Percentiles rank a stretch among this genome's conserved stretches.
Conservation (phyloP, 208 protist species). For the Leishmania mexicana region DNA sequence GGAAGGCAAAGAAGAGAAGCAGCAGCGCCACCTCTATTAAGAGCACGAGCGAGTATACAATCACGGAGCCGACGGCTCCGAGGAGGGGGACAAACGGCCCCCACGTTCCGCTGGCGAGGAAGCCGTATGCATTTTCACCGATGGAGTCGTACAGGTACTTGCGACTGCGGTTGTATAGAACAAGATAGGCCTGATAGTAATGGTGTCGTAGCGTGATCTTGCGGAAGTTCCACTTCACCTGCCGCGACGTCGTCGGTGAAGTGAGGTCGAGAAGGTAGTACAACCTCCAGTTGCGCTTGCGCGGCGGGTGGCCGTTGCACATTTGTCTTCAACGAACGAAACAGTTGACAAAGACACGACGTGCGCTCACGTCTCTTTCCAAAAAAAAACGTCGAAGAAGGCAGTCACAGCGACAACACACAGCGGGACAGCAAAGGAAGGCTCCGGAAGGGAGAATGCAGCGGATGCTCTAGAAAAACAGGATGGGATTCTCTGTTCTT, state of each 20-base stretch:
- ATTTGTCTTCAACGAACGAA: constrained; percentile 3
- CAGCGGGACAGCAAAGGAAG: not conserved
- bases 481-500: not conserved
- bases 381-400: not conserved
- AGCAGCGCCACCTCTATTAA: constrained; percentile 57
- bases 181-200: constrained; percentile 87
- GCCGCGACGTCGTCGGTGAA: constrained; percentile 64
- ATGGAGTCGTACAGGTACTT: constrained; percentile 84
- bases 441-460: not conserved
- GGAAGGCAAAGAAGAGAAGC: constrained; percentile 72
- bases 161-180: constrained; percentile 74
- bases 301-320: constrained; percentile 38
- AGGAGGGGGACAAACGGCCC: constrained; percentile 73
- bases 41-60: constrained; percentile 69
- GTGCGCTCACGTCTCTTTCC: not conserved
- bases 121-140: constrained; percentile 83
- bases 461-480: not conserved
- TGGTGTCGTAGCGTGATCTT: constrained; percentile 89
- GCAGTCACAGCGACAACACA: not conserved
- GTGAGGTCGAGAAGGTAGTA: constrained; percentile 86
- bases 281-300: constrained; percentile 76
- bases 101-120: constrained; percentile 86
- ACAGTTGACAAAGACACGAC: not conserved
- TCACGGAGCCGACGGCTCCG: constrained; percentile 50
- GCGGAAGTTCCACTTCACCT: constrained; percentile 86